Evolutionary conservation across 495 filamentous ascomycete species (phyloP), one percentile per base, ranked within the genome.

Genomic region (Cladorrhinum samala): DNA sequence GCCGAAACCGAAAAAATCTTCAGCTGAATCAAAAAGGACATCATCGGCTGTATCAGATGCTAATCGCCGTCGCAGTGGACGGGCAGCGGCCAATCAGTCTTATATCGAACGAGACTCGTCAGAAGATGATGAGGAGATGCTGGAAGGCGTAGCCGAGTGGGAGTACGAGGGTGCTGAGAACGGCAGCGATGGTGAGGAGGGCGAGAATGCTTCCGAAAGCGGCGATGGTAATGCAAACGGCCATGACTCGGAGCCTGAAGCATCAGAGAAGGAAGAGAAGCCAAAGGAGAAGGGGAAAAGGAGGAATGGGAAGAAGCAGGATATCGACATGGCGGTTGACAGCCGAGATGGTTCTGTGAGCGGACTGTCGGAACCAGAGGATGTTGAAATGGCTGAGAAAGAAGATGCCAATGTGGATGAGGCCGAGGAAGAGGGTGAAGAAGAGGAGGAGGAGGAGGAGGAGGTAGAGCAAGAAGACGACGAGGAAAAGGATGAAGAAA

Each of bases 71-170:
- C 77, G 77, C 18, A 82, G 78, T 53, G 76, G 74, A 11, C 73
- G 80, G 36, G 68, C 67, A n/a, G 61, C 53, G 24, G 68, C 60
- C 14, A 71, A 66, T 44, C 62, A 60, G 18, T 67, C 67, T 2
- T 80, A 80, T 53, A 70, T 73, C 5, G 77, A 81, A 60, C 69
- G 76, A 41, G 80, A 80, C 36, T 71, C 69, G 27, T 69, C 67
- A 2, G 77, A 76, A 27, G 77, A 78, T 43, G 80, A 82, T 33
- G 72, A 80, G 64, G 78, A 82, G 53, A 81, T 81, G 78, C 57
- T 75, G 19, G 72, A 73, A 33, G 78, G 78, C 6, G 78, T 81
- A 9, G 76, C 78, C 2, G 61, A 71, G 63, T 81, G 78, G 78
- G 73, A 76, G 20, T 81, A 81, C 49, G 67, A 66, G 19, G 61